Evolutionary conservation across 2,329 filamentous ascomycete species (phyloP), one percentile per base, ranked within the genome.

Genomic region (Curvularia sp.): DNA sequence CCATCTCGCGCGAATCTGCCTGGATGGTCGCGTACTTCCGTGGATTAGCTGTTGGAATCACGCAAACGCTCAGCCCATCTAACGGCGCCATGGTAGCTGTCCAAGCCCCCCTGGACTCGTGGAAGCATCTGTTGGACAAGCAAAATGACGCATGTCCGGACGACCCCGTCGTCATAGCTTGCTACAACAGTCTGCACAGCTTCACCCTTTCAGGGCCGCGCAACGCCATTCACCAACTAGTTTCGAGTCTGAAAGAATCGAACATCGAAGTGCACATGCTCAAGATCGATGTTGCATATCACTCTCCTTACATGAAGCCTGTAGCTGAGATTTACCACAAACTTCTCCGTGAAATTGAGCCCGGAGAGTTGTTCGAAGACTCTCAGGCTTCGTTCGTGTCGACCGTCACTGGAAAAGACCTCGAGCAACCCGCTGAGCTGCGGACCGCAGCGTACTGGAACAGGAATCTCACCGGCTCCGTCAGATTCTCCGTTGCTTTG

Each of bases 231-330:
- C 60, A 73, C 0, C 70, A 74, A 47, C 55, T 75, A 0, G 67
- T 72, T 13, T 54, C 64, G 1, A 60, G 63, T 4, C 59, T 82
- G 0, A 67, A 77, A 6, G 70, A 75, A 5, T 66, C 75, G n/a
- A 63, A 72, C 3, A 74, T 74, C 8, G 81, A 81, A 55, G 71
- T 69, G 3, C 71, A 78, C 3, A 49, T 67, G 12, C 73, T 83
- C 3, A 73, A 58, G 73, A 54, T 81, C 1, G 76, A 80, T 25
- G 74, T 68, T 12, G 81, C 81, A 0, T 83, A 82, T 50, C 81
- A 82, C 53, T 80, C 78, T 0, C 71, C 74, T 30, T 77, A 81
- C 43, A 81, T 81, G 78, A 28, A 68, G 3, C 46, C 21, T 53
- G 71, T 6, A 71, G 50, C 58, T 25, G 42, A 36, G 10, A 41